These are phyloP conservation scores for Monosporozyma unispora DNA, from an alignment of 805 yeast genomes.

Conservation along the genomic window DNA sequence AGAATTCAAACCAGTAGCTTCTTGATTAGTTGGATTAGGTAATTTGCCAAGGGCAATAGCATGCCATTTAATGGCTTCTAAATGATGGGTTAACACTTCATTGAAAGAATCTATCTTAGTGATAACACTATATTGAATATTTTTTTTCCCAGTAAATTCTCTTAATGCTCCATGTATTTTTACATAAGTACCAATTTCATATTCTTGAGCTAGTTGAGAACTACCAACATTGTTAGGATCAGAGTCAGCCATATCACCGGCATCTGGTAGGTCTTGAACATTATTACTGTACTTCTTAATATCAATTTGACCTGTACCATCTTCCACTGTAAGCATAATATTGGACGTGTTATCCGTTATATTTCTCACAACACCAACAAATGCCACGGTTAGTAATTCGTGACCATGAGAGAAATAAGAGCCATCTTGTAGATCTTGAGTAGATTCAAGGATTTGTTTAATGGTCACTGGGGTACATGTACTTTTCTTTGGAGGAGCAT, in stretches of 20 bases:
- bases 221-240: constrained; percentile 14
- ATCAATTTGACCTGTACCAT: constrained; percentile 64
- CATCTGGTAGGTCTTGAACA: constrained; percentile 23
- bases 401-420: constrained; percentile 52
- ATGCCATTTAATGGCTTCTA: constrained; percentile 53
- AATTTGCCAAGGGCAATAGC: constrained; percentile 46
- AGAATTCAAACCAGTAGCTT: constrained; percentile 12
- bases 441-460: constrained; percentile 57
- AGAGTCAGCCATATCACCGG: constrained; percentile 19
- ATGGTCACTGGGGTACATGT: constrained; percentile 61
- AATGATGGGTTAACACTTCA: constrained; percentile 57
- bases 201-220: constrained; percentile 30
- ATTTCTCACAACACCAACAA: constrained; percentile 64
- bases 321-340: constrained; percentile 54
- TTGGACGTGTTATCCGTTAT: constrained; percentile 51
- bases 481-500: constrained; percentile 16
- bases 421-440: constrained; percentile 55
- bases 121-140: constrained; percentile 54
- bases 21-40: constrained; percentile 10
- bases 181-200: constrained; percentile 47
- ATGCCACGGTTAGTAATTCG: constrained; percentile 52
- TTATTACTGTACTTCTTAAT: constrained; percentile 58
- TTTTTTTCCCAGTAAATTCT: constrained; percentile 55
- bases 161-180: constrained; percentile 47
- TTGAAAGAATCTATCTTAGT: constrained; percentile 53